Evolutionary conservation across 208 protist species (phyloP), one percentile per base, ranked within the genome.

Genomic region (Trypanosoma melophagium): DNA sequence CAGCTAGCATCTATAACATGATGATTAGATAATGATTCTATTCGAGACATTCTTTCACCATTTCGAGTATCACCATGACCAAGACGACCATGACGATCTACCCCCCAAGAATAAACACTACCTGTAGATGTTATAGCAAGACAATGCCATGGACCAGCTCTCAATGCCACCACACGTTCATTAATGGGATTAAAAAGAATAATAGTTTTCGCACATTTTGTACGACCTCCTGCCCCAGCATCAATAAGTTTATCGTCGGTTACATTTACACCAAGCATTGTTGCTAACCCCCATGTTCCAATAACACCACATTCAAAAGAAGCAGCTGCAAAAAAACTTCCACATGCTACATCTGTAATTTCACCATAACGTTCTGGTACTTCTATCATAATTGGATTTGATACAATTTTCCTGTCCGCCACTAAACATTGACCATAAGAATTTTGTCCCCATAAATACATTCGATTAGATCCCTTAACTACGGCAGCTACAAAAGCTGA

Each of bases 381-480:
- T 24, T 63, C 59, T 40, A 69, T n/a, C 19, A 21, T 25, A 3
- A 53, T 49, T 14, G 64, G 64, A 16, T 17, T 58, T 40, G 63
- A 21, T 24, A 86, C 65, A 14, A 60, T 65, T 10, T 42, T 67
- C 17, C 57, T 35, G 19, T 65, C 71, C 0, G 69, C 55, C 25
- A 62, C 41, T 28, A 92, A 50, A 58, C 86, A 92, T 75, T 95
- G 90, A 12, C 87, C 85, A 67, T 79, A 87, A 13, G 50, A 64
- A 65, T 95, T 95, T 64, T 86, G 60, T 50, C 90, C 90, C 85
- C 87, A 93, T 40, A 76, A 56, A 66, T 86, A 92, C 53, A 95
- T 64, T 35, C 58, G 60, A 49, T 77, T 73, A 22, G 41, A 25
- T 44, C 51, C 25, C 21, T n/a, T 35, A 19, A 76, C 64, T 31